These are phyloP conservation scores for Cryptosporidium xiaoi DNA, from an alignment of 169 alveolate species.

Conservation along the genomic window DNA sequence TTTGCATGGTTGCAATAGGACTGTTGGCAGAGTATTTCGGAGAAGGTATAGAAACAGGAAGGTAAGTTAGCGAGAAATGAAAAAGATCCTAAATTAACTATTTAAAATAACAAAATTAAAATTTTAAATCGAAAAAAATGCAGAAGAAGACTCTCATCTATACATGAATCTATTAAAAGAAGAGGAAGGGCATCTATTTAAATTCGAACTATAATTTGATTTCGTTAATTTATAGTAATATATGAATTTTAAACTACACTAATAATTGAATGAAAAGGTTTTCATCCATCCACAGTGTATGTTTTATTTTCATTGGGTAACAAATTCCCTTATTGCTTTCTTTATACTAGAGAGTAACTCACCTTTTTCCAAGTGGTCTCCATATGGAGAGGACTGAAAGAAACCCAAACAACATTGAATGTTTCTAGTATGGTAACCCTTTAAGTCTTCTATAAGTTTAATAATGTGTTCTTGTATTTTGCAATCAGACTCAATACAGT, in stretches of 20 bases:
- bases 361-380: slow-evolving; percentile 30
- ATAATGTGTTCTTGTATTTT: slow-evolving; percentile 34
- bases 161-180: slow-evolving; percentile 68
- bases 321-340: slow-evolving; percentile 23
- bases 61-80: slow-evolving; percentile 30
- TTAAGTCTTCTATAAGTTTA: slow-evolving; percentile 1
- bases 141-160: slow-evolving; percentile 54
- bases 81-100: too few species aligned
- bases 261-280: too few species aligned
- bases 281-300: not conserved
- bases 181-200: slow-evolving; percentile 74
- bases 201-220: not conserved
- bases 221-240: not conserved
- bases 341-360: slow-evolving; percentile 2
- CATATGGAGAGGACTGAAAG: slow-evolving; percentile 69
- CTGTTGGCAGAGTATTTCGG: slow-evolving; percentile 57
- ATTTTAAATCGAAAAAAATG: not conserved
- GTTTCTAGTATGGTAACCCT: slow-evolving; percentile 18
- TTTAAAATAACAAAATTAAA: not conserved
- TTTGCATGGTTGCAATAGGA: slow-evolving; percentile 66
- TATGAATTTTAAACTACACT: too few species aligned
- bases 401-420: slow-evolving; percentile 46
- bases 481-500: slow-evolving; percentile 41
- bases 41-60: slow-evolving; percentile 63
- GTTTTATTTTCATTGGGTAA: slow-evolving; percentile 22